Evolutionary conservation across 2,329 filamentous ascomycete species (phyloP).

Genomic region (Botryotinia globosa): DNA sequence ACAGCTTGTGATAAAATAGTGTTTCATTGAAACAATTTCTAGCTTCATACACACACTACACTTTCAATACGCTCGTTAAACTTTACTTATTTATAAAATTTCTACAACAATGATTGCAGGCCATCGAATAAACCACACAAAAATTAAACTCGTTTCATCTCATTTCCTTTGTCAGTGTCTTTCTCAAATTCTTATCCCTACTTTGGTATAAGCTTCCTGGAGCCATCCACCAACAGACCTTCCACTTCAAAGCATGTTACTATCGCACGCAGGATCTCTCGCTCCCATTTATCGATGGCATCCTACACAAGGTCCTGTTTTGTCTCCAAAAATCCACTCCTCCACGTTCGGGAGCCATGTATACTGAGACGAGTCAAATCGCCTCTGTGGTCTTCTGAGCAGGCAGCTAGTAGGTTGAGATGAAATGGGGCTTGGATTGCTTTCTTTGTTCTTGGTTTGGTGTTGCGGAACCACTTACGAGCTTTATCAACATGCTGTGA

Average conservation of each 20-base stretch:
- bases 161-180: not conserved
- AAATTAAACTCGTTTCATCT: too few relatives aligned
- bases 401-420: constrained; percentile 10
- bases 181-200: not conserved
- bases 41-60: not conserved
- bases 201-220: not conserved
- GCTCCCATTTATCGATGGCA: not conserved
- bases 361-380: constrained; percentile 5
- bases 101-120: not conserved
- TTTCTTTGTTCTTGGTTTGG: not conserved
- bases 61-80: not conserved
- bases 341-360: constrained; percentile 7
- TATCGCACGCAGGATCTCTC: not conserved
- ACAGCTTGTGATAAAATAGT: not conserved
- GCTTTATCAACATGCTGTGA: not conserved
- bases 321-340: constrained; percentile 7
- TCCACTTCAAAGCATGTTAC: not conserved
- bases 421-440: not conserved
- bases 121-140: not conserved
- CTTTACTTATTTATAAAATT: not conserved
- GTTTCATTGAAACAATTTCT: not conserved
- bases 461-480: not conserved
- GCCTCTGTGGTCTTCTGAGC: constrained; percentile 12
- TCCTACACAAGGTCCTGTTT: not conserved
- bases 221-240: not conserved